A percentile compares a stretch with the other conserved stretches of the same genome.
phyloP scores from a whole-genome alignment of 306 rosid genomes.

The Senna siamea region DNA sequence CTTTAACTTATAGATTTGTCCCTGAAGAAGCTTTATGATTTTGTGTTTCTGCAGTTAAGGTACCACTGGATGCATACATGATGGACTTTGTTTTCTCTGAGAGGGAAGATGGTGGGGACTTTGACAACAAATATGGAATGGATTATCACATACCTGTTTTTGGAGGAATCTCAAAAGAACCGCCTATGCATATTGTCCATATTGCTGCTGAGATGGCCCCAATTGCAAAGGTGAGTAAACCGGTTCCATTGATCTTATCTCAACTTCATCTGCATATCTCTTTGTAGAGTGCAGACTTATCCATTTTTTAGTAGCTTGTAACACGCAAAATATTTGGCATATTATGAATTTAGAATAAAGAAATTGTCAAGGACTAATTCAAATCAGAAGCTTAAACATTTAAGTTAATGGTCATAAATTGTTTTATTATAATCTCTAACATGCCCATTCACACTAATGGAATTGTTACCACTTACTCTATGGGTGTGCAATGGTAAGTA shows the following conservation, averaged over 20 bases:
- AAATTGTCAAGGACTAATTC: too few relatives aligned
- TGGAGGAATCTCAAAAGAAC: constrained; percentile 82
- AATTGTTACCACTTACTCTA: background rate
- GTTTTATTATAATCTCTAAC: too few relatives aligned
- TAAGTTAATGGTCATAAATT: too few relatives aligned
- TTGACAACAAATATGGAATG: constrained; percentile 85
- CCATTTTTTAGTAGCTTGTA: background rate
- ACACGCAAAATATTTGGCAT: background rate
- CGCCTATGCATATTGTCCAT: constrained; percentile 94
- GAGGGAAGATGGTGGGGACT: constrained; percentile 76
- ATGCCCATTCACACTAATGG: too few relatives aligned
- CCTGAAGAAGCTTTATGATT: constrained; percentile 38
- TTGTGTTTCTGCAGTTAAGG: constrained; percentile 72
- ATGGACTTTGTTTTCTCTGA: constrained; percentile 99
- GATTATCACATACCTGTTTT: constrained; percentile 91
- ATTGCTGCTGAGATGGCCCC: constrained; percentile 99
- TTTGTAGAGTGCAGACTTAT: background rate
- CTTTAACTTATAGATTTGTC: background rate
- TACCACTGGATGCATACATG: constrained; percentile 88
- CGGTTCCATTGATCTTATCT: constrained; percentile 19
- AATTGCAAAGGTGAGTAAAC: constrained; percentile 76
- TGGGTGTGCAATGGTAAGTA: background rate
- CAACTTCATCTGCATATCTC: constrained; percentile 2
- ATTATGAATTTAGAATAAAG: background rate
- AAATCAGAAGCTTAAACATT: too few relatives aligned